Base-by-base conservation (phyloP, 306 rosid genomes). In the Ormosia semicastrata region DNA sequence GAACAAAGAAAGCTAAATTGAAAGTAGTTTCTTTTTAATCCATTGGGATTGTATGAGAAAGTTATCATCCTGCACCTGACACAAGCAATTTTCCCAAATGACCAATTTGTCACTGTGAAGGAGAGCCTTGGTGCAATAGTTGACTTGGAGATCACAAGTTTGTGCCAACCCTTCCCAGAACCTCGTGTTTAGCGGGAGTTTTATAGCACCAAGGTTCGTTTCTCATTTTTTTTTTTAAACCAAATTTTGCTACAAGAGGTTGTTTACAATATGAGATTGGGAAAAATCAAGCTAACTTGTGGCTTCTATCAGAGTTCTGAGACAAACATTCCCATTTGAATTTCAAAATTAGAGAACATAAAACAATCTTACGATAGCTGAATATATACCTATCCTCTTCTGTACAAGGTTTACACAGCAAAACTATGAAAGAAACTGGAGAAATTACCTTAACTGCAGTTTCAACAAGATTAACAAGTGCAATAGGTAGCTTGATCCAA, bases 401-500 rank as follows among this genome's bases (percentile, higher is more conserved):
- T 71, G 47, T 33, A n/a, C 72, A 46, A 17, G 39, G 41, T 39
- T 70, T 54, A 46, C 43, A n/a, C 43, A n/a, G 32, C 37, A 63
- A 44, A 57, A 71, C n/a, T 7, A 2, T 39, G 39, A 57, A 73
- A 69, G 49, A 82, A 8, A 60, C 43, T 12, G 44, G 9, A 43
- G 43, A 64, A 47, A 57, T 79, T 89, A 89, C 92, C 92, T 84
- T 84, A 3, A 86, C 88, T 59, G 84, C 83, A 65, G 81, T 64
- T 82, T 89, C 90, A 46, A 84, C 90, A 24, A 89, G 92, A 79
- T 81, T 78, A 44, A 79, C 92, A 30, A 86, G 88, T 44, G 49
- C 82, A 43, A 89, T 86, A 8, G 90, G 92, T 58, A 86, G 56
- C 76, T 89, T 86, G 83, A 86, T 89, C 92, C 92, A 89, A 12